Evolutionary conservation across 2,329 filamentous ascomycete species (phyloP), one percentile per base, ranked within the genome.

Genomic region (Aspergillus novofumigatus): DNA sequence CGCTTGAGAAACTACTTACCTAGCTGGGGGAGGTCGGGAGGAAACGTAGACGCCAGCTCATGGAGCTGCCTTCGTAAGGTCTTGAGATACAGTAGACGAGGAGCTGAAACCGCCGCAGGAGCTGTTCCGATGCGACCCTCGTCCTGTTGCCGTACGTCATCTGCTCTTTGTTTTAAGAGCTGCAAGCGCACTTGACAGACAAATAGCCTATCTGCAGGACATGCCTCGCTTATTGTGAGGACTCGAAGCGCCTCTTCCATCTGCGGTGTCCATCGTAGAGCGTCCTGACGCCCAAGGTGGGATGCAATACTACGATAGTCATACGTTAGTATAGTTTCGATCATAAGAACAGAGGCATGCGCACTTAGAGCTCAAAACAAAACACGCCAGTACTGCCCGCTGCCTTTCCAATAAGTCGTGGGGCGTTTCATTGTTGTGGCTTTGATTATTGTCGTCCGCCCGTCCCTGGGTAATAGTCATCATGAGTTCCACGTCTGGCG

Each of bases 131-230:
- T 56, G 47, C 54, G 52, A 51, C 59, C 52, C 49, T 73, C 67
- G 2, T 67, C 63, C 42, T 69, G 67, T 35, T 71, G 66, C 41
- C 69, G 71, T 17, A 72, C 51, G 8, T 72, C 57, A 9, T 64
- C 54, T 11, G 72, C 69, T 59, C 61, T 65, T 52, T 73, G 67
- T 35, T 67, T 68, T 4, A 77, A 52, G 10, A 73, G 52, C 47
- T 77, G 74, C 56, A 77, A 57, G 32, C 70, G 74, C 8, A 76
- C 68, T 61, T 77, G 75, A 28, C 65, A 57, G 8, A 66, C 65
- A 47, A 77, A 71, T 9, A 62, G 26, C 10, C 63, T 60, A 59
- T 77, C 74, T 1, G 63, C 57, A 4, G 65, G 59, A 35, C 62
- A 72, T 25, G 62, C 47, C 3, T 65, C 63, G 54, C 55, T 71